These are phyloP conservation scores for Termitomyces sp. DNA, from an alignment of 768 basidiomycete genomes.

Conservation along the genomic window DNA sequence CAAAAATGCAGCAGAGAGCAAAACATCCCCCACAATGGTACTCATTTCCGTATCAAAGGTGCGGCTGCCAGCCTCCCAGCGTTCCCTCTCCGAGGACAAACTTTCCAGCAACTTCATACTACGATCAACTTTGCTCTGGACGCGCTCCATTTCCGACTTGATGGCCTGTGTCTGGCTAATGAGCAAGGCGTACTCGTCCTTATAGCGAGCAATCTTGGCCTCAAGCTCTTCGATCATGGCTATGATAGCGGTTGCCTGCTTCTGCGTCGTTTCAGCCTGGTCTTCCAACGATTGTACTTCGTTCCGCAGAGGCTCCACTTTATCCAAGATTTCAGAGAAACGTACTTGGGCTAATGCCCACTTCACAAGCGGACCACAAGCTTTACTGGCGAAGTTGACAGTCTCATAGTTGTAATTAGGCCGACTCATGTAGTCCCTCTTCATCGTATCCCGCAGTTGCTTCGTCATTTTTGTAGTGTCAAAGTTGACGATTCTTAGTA, in stretches of 20 bases:
- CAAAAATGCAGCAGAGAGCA: conserved; percentile 93
- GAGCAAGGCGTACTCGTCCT: conserved; percentile 94
- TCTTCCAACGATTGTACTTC: conserved; percentile 91
- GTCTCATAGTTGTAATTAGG: conserved; percentile 93
- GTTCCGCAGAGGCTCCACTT: conserved; percentile 91
- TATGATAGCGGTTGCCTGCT: conserved; percentile 86
- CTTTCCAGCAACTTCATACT: conserved; percentile 94
- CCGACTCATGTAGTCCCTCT: conserved; percentile 85
- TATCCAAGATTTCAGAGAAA: conserved; percentile 96
- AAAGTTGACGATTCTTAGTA: conserved; percentile 91
- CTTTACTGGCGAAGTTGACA: conserved; percentile 92
- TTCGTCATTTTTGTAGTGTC: conserved; percentile 93
- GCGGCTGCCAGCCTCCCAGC: conserved; percentile 93
- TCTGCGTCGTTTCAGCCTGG: conserved; percentile 93
- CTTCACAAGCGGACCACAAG: conserved; percentile 96
- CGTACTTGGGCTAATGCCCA: conserved; percentile 97
- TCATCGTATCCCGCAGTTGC: conserved; percentile 83
- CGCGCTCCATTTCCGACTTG: conserved; percentile 96
- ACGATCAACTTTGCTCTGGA: conserved; percentile 94
- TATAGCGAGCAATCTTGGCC: conserved; percentile 87
- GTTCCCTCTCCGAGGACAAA: conserved; percentile 87
- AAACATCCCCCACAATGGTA: conserved; percentile 95
- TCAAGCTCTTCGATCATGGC: conserved; percentile 92
- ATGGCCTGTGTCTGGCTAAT: conserved; percentile 97
- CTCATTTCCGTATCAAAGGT: conserved; percentile 98